These are phyloP conservation scores for Aspergillus cristatus DNA, from an alignment of 495 filamentous ascomycete species.

Conservation along the genomic window DNA sequence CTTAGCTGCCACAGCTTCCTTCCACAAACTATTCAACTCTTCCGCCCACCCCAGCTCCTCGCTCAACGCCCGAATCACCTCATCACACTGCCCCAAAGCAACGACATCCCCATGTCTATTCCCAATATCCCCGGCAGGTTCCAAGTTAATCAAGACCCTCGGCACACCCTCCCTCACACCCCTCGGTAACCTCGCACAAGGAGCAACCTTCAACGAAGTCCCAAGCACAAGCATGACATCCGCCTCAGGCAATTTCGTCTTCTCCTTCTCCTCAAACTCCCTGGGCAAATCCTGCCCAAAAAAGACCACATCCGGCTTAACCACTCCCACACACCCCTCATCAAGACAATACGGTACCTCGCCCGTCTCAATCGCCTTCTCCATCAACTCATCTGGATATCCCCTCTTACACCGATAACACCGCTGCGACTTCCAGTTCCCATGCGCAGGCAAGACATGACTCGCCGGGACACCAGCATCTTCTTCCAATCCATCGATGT, in stretches of 20 bases:
- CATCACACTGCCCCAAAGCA: constrained; percentile 62
- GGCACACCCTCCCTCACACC: constrained; percentile 47
- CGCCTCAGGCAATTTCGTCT: constrained; percentile 40
- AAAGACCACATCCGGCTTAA: constrained; percentile 93
- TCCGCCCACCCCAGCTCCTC: constrained; percentile 43
- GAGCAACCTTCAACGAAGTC: constrained; percentile 74
- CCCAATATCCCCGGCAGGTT: constrained; percentile 65
- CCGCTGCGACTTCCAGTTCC: constrained; percentile 71
- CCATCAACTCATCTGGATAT: constrained; percentile 61
- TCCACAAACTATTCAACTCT: constrained; percentile 59
- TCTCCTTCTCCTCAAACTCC: constrained; percentile 46
- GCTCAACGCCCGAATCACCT: constrained; percentile 70
- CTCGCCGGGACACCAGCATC: constrained; percentile 66
- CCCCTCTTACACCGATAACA: constrained; percentile 66
- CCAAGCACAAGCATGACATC: constrained; percentile 83
- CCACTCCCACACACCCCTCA: constrained; percentile 55
- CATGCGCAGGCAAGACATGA: constrained; percentile 74
- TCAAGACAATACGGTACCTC: constrained; percentile 57
- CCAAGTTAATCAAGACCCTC: constrained; percentile 71
- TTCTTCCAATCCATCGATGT: constrained; percentile 82
- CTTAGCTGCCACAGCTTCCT: constrained; percentile 31
- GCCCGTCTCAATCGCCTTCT: constrained; percentile 45
- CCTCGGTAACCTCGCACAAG: constrained; percentile 63
- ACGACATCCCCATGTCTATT: constrained; percentile 55
- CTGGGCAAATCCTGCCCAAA: constrained; percentile 73